Conservation (phyloP, 2,329 filamentous ascomycete genomes). For the Harringtonia lauricola region DNA sequence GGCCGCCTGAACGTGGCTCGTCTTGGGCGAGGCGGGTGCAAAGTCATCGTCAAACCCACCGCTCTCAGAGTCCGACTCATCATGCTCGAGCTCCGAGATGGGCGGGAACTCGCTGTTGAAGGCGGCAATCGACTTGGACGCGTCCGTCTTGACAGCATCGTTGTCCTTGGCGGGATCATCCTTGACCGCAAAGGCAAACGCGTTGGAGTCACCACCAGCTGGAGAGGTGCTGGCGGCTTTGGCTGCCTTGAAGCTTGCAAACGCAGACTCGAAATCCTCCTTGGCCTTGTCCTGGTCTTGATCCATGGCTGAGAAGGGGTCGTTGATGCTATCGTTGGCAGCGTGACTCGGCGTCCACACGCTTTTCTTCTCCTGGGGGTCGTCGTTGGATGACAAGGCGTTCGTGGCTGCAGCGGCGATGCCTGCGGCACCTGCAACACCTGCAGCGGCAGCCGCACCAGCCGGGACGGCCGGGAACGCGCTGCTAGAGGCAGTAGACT, state of each 20-base stretch:
- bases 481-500: too few species aligned
- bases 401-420: neutral
- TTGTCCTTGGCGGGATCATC: conserved; percentile 19
- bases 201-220: neutral
- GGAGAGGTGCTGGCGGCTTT: conserved; percentile 4
- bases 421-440: conserved; percentile 1
- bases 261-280: conserved; percentile 77
- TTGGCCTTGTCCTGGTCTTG: conserved; percentile 44
- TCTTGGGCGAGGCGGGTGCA: conserved; percentile 58
- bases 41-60: conserved; percentile 88
- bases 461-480: neutral
- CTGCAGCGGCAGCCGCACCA: conserved; percentile 1
- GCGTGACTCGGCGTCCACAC: conserved; percentile 10
- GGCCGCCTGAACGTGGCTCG: conserved; percentile 13
- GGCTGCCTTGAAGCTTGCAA: conserved; percentile 57
- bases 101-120: conserved; percentile 82
- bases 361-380: conserved; percentile 3
- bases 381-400: neutral
- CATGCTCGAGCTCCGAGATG: conserved; percentile 73
- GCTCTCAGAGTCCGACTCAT: conserved; percentile 72
- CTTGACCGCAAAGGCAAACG: conserved; percentile 20
- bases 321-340: conserved; percentile 18
- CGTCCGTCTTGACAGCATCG: conserved; percentile 23
- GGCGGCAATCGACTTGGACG: conserved; percentile 31
- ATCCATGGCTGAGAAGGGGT: conserved; percentile 42